Evolutionary conservation across 2,329 filamentous ascomycete genomes (phyloP), one percentile per base, ranked within the genome.

Genomic region (Didymella segeticola): DNA sequence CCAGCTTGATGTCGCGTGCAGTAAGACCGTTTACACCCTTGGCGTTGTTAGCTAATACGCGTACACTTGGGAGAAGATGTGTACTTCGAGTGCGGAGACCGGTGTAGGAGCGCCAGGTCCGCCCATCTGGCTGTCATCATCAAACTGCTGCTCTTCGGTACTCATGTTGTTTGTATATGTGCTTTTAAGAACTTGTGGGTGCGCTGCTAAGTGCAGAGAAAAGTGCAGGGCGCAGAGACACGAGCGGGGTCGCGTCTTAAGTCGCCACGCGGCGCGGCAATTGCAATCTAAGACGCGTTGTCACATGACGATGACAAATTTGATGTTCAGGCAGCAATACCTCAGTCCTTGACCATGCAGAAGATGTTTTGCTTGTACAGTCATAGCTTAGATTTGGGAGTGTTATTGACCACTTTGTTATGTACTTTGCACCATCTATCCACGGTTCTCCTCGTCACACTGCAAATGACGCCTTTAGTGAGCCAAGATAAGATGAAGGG

Each of bases 101-200:
- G 93, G 92, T 50, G 93, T 96, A 2, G 95, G 95, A n/a, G 95
- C 95, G 61, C 95, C 95, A 53, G 93, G 93, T 10, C 90, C 92
- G 50, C 89, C 86, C 69, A 86, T 83, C 57, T 86, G 84, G 66
- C 83, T 83, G 55, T 96, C 91, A 2, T 56, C 53, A 2, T 66
- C 64, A 52, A 95, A 92, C 64, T 86, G 85, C 61, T 96, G 90
- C 42, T 83, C 82, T 61, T 83, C 79, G 55, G 73, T 71, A 57
- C 75, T 80, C 80, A 82, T 82, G 8, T 56, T 64, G 43, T n/a
- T 2, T 37, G 31, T 29, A 22, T 15, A 6, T 49, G 36, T 27
- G 20, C 25, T 25, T 34, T 8, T 20, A 51, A 29, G 11, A 4
- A 26, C 10, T 15, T 30, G 26, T 31, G 20, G 29, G 15, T 23